A percentile compares a stretch with the other conserved stretches of the same genome.
These are phyloP conservation scores for Echinosophora koreensis DNA, from an alignment of 306 rosid species.

Conservation along the genomic window DNA sequence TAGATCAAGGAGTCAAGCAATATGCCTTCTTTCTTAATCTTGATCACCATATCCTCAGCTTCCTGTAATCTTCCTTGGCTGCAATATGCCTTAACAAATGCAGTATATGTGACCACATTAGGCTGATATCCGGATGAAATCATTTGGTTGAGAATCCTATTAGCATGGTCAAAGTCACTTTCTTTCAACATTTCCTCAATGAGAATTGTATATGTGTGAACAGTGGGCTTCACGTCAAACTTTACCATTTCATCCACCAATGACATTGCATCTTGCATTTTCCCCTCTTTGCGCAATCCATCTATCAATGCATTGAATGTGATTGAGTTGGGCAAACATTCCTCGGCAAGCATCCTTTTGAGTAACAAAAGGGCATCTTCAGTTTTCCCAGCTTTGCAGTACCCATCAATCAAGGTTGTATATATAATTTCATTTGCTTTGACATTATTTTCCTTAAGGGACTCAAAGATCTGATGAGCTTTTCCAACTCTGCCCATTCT, in stretches of 20 bases:
- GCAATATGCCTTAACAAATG: slow-evolving; percentile 80
- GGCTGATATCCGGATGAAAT: slow-evolving; percentile 70
- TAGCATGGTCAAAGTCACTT: slow-evolving; percentile 64
- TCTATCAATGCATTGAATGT: slow-evolving; percentile 74
- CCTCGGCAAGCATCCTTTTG: slow-evolving; percentile 72
- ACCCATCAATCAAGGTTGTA: slow-evolving; percentile 80
- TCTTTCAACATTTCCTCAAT: slow-evolving; percentile 67
- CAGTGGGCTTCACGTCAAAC: slow-evolving; percentile 63
- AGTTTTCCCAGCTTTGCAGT: slow-evolving; percentile 71
- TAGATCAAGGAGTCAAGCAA: slow-evolving; percentile 67
- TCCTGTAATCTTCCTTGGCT: slow-evolving; percentile 70
- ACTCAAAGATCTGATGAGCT: slow-evolving; percentile 69
- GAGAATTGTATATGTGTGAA: slow-evolving; percentile 68
- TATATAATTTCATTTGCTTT: slow-evolving; percentile 64
- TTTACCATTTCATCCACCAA: slow-evolving; percentile 67
- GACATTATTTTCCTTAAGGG: slow-evolving; percentile 65
- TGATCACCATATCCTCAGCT: slow-evolving; percentile 68
- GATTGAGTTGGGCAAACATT: slow-evolving; percentile 67
- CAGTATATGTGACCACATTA: slow-evolving; percentile 71
- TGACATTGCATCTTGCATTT: slow-evolving; percentile 59
- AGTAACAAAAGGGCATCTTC: slow-evolving; percentile 62
- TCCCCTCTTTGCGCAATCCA: slow-evolving; percentile 76
- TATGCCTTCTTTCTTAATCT: slow-evolving; percentile 69
- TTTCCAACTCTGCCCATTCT: slow-evolving; percentile 66
- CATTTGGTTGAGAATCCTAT: slow-evolving; percentile 61